phyloP scores from a whole-genome alignment of 2,329 filamentous ascomycete species.

The Stagonosporopsis rhizophila region DNA sequence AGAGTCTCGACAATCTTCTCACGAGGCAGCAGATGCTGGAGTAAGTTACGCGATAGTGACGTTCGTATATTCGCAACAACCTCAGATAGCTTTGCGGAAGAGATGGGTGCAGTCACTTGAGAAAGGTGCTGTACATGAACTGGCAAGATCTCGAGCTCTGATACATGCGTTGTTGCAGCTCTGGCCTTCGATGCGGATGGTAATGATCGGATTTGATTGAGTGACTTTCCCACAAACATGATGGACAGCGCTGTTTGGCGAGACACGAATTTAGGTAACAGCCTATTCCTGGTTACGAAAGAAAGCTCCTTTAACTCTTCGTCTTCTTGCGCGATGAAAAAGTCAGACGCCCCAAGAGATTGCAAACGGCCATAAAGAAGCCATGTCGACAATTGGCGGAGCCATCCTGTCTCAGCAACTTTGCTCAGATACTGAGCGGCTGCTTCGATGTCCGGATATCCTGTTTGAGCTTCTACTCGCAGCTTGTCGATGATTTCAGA shows the following conservation, averaged over 20 bases:
- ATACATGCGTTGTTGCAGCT: constrained; percentile 36
- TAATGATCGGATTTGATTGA: constrained; percentile 76
- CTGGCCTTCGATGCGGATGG: constrained; percentile 40
- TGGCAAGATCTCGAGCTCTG: constrained; percentile 67
- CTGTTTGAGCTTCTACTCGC: constrained; percentile 79
- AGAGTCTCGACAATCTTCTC: constrained; percentile 78
- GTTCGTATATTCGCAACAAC: constrained; percentile 78
- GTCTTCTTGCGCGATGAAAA: constrained; percentile 69
- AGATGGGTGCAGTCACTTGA: constrained; percentile 74
- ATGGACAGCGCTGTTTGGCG: constrained; percentile 78
- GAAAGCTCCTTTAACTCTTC: constrained; percentile 41
- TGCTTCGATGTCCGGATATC: constrained; percentile 84
- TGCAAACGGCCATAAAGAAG: constrained; percentile 87
- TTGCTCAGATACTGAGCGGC: constrained; percentile 75
- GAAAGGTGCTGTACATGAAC: constrained; percentile 74
- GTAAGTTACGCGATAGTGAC: constrained; percentile 81
- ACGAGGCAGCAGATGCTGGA: constrained; percentile 82
- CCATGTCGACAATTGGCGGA: constrained; percentile 90
- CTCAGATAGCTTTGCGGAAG: constrained; percentile 71
- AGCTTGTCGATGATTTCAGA: constrained; percentile 79
- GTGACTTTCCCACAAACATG: constrained; percentile 86
- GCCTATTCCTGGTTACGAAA: constrained; percentile 47
- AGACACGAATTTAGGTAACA: constrained; percentile 83
- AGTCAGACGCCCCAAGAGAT: constrained; percentile 78
- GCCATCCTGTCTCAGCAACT: constrained; percentile 86